Evolutionary conservation across 2,329 filamentous ascomycete species (phyloP), one percentile per base, ranked within the genome.

Genomic region (Fusarium sp.): DNA sequence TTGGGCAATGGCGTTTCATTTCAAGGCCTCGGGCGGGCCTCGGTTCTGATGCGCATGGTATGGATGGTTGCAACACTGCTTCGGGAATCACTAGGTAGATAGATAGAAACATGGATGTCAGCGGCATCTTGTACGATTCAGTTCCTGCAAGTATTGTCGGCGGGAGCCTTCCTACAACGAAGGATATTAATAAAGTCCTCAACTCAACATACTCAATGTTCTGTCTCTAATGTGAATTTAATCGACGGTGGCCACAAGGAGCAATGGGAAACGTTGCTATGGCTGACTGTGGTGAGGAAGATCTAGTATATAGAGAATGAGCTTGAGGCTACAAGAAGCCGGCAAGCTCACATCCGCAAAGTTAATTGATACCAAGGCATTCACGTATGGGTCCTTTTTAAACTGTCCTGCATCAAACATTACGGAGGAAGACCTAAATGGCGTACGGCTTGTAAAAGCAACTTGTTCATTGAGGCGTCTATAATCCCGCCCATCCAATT

Each of bases 391-490:
- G 13, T 13, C 11, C n/a, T 6, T 18, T 42, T 25, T 14, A 50
- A 50, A n/a, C 27, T 13, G 29, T 13, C 4, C 11, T 8, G n/a
- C 25, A 54, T 20, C 6, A 13, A 63, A 54, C 33, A 65, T 31
- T n/a, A 62, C 14, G 5, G 22, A 50, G 18, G 2, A 59, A 22
- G 33, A 11, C 13, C 22, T 10, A 18, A 52, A 27, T 58, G 33
- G 29, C 20, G 45, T 27, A 59, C 6, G 22, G 45, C 33, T 59
- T 59, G 27, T 63, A 67, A 52, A 71, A 70, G 68, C 66, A 71
- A 74, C 71, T 66, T 75, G 56, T 69, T 75, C 75, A 72, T 66
- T 69, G 66, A 70, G 72, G 74, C 69, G 73, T 80, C 73, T 74
- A 72, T 69, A 77, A 75, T 66, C 68, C 70, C 70, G 63, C 60